phyloP scores from a whole-genome alignment of 176 grass and related monocot species.

The Phoenix dactylifera region DNA sequence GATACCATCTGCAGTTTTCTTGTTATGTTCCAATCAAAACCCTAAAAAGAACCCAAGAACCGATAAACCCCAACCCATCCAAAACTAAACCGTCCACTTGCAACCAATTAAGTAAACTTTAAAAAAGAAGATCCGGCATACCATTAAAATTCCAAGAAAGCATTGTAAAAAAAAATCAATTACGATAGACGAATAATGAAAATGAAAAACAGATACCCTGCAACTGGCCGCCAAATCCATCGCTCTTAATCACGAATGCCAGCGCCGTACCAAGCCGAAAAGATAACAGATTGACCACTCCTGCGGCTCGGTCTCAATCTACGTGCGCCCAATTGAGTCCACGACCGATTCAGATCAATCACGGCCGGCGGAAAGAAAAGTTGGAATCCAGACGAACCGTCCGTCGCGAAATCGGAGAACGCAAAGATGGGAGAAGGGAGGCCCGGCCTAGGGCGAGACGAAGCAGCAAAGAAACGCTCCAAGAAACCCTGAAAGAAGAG shows the following conservation, averaged over 20 bases:
- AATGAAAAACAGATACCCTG: neutral
- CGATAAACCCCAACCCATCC: no score
- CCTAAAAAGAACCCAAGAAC: no score
- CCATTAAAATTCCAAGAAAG: no score
- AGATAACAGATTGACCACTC: neutral
- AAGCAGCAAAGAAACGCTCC: neutral
- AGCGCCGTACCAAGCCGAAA: neutral
- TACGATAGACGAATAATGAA: neutral
- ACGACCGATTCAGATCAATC: constrained; percentile 1
- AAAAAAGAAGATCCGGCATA: no score
- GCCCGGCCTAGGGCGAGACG: neutral
- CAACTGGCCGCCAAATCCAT: constrained; percentile 7
- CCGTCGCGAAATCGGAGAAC: no score
- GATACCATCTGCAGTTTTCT: no score
- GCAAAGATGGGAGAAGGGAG: neutral
- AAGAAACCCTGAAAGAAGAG: constrained; percentile 1
- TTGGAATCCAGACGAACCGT: no score
- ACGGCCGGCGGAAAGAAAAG: neutral
- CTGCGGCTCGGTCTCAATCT: neutral
- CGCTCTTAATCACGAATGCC: neutral
- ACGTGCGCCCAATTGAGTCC: neutral
- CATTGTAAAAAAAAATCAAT: no score
- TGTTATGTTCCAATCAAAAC: no score
- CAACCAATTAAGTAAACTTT: no score
- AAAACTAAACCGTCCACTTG: no score